Base-by-base conservation (phyloP, 768 basidiomycete genomes). In the Gymnopilus junonius region DNA sequence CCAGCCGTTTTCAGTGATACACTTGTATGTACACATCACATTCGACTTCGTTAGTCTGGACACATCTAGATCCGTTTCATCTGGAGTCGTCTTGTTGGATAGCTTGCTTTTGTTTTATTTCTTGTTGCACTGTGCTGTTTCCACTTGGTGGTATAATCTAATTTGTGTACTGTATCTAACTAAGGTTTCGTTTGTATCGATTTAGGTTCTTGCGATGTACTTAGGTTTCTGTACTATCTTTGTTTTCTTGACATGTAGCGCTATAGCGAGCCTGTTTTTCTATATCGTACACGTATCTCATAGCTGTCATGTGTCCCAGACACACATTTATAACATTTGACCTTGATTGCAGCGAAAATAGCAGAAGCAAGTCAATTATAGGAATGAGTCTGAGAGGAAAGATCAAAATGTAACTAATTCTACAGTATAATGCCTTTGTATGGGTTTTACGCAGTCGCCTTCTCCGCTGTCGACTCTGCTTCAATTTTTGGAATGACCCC, bases 401-500 rank as follows among this genome's bases (percentile, higher is more conserved):
- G n/a, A 51, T n/a, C 0, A 17, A 51, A 15, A 50, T 51, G 48
- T 17, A 17, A 27, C 25, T 31, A 51, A n/a, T 10, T 51, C 48
- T 51, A 50, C 21, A 20, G 14, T 57, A 48, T 32, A 50, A 46
- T 51, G 17, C 15, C 17, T n/a, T n/a, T n/a, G n/a, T n/a, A 31
- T 27, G 37, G 34, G 21, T 10, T 31, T 45, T 63, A 63, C 3
- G 62, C 48, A 45, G 57, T 53, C 11, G 58, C 53, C 34, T 57
- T 56, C 55, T 57, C 61, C 20, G 21, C 23, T 3, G 48, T 11
- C 15, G 53, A 8, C 46, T 35, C 21, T 10, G 58, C 45, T 57
- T 76, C 71, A 40, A 73, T 71, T 61, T 88, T 85, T 0, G 89
- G 85, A 63, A 95, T 86, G 62, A 97, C 76, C 8, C 85, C 81